Conservation (phyloP, 495 filamentous ascomycete genomes). For the Tuber brumale region DNA sequence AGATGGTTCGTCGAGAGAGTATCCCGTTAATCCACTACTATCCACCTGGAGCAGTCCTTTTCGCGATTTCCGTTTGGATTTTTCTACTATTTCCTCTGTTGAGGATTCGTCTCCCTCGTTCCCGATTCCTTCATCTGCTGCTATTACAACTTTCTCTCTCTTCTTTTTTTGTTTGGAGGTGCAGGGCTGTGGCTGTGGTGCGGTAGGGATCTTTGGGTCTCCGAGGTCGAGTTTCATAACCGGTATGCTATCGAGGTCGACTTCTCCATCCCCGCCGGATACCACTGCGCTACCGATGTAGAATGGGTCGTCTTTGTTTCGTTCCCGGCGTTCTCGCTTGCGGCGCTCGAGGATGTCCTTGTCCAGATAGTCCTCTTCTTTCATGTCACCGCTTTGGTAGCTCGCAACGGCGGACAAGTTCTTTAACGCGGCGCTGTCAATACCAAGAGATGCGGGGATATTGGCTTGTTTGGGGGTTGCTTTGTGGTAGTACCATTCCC, state of each 20-base stretch:
- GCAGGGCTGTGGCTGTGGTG: slow-evolving; percentile 17
- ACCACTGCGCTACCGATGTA: slow-evolving; percentile 65
- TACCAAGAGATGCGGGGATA: slow-evolving; percentile 44
- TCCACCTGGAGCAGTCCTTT: slow-evolving; percentile 67
- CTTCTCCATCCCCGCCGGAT: slow-evolving; percentile 55
- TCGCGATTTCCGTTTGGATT: slow-evolving; percentile 43
- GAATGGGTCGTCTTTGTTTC: slow-evolving; percentile 88
- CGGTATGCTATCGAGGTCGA: slow-evolving; percentile 90
- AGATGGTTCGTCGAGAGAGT: slow-evolving; percentile 54
- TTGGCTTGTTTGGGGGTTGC: slow-evolving; percentile 35
- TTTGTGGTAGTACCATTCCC: slow-evolving; percentile 64
- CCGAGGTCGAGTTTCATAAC: slow-evolving; percentile 83
- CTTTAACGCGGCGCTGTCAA: slow-evolving; percentile 52
- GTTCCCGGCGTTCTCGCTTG: slow-evolving; percentile 62
- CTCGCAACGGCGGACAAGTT: slow-evolving; percentile 36
- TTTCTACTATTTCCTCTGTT: slow-evolving; percentile 24
- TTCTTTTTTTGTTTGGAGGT: background rate
- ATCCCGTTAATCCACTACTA: slow-evolving; percentile 64
- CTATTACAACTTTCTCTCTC: slow-evolving; percentile 23
- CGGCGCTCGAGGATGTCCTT: slow-evolving; percentile 57
- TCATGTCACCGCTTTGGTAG: slow-evolving; percentile 56
- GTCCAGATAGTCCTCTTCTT: slow-evolving; percentile 57
- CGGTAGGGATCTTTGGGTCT: slow-evolving; percentile 41
- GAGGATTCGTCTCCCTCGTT: slow-evolving; percentile 29
- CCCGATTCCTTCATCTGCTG: slow-evolving; percentile 30